Conservation (phyloP, 2,329 filamentous ascomycete genomes). For the Sphaceloma murrayae region DNA sequence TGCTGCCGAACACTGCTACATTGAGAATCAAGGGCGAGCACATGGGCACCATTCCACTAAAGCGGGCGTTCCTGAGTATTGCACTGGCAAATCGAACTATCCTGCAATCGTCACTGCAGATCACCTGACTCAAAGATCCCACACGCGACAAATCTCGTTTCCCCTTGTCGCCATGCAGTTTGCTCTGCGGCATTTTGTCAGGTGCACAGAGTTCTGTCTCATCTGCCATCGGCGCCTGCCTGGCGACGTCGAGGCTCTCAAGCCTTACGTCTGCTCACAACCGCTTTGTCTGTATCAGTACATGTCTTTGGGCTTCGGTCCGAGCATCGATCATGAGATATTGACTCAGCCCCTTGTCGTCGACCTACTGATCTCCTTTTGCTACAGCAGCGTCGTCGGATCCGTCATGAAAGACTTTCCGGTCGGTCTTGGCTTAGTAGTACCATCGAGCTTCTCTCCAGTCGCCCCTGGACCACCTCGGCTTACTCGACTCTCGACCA, state of each 20-base stretch:
- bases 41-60: slow-evolving; percentile 25
- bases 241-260: slow-evolving; percentile 57
- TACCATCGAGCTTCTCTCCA: slow-evolving; percentile 32
- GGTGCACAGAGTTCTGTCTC: slow-evolving; percentile 78
- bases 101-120: slow-evolving; percentile 42
- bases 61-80: slow-evolving; percentile 32
- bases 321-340: slow-evolving; percentile 78
- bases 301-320: slow-evolving; percentile 74
- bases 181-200: slow-evolving; percentile 63
- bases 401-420: slow-evolving; percentile 46
- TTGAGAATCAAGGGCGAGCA: slow-evolving; percentile 35
- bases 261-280: slow-evolving; percentile 65
- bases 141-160: slow-evolving; percentile 38
- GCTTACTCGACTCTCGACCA: no score
- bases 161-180: slow-evolving; percentile 62
- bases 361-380: slow-evolving; percentile 75
- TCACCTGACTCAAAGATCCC: slow-evolving; percentile 34
- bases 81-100: slow-evolving; percentile 29
- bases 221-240: slow-evolving; percentile 65
- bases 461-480: background rate
- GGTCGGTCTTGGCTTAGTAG: slow-evolving; percentile 45
- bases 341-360: slow-evolving; percentile 69
- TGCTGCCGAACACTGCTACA: slow-evolving; percentile 52
- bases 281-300: slow-evolving; percentile 79
- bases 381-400: slow-evolving; percentile 50